Evolutionary conservation across 768 basidiomycete species (phyloP), one percentile per base, ranked within the genome.

Genomic region (Hericium erinaceus): DNA sequence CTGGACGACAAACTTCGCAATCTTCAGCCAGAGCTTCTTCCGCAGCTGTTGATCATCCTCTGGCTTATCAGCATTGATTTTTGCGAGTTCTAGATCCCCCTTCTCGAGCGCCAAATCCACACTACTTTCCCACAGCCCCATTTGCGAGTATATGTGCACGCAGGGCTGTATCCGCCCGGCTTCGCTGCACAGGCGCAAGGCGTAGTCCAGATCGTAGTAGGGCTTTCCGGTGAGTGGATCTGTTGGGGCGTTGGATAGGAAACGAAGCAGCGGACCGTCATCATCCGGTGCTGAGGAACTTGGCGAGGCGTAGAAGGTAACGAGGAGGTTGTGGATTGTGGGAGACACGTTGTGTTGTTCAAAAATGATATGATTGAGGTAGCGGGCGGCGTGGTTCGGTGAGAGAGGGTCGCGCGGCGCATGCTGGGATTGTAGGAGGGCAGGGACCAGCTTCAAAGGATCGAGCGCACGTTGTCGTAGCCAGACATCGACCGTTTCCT

Each of bases 21-120:
- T 93, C 75, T 98, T 98, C 55, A 99, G 75, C 97, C 97, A 99
- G 54, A 99, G 75, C 70, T 93, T 94, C 76, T 95, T 98, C 60
- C 91, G 75, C 61, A 98, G 67, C 38, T 81, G 80, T 54, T 82
- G 83, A 65, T 98, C 95, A 59, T 93, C 93, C 63, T 91, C 92
- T 8, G 92, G 93, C 80, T 87, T 87, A 67, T 99, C 92, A 3
- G 97, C 97, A 64, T 97, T 95, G 62, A 87, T 81, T 73, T 92
- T 97, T 8, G 97, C 97, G 24, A 98, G 75, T 61, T 98, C 97
- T 57, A 99, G 69, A 67, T 99, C 97, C 6, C 94, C 95, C 67
- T 93, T 93, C 69, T 91, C 84, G 52, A 99, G 74, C 1, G 97
- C 95, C 48, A 98, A 77, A 69, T 98, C 95, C 40, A 99, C 95